Percentiles rank a stretch among this genome's conserved stretches.
These are phyloP conservation scores for Vitis hybrid DNA, from an alignment of 177 flowering plant genomes.

Conservation along the genomic window DNA sequence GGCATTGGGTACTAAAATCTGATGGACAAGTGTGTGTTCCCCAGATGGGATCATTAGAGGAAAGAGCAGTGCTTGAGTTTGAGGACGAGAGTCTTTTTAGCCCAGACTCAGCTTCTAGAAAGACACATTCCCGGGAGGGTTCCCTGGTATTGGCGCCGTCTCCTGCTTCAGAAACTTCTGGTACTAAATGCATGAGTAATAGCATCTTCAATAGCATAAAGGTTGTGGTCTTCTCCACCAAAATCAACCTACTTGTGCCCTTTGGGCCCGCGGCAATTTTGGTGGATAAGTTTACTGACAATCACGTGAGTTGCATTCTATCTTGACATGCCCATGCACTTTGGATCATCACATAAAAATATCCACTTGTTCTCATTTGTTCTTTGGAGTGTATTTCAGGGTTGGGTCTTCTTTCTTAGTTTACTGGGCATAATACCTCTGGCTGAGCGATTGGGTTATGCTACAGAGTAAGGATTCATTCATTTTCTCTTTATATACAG, in stretches of 20 bases:
- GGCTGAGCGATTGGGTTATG: slow-evolving; percentile 65
- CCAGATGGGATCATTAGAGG: slow-evolving; percentile 41
- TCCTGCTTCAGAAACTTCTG: slow-evolving; percentile 10
- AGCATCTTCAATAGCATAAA: slow-evolving; percentile 32
- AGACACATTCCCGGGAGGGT: slow-evolving; percentile 21
- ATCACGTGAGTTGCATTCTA: slow-evolving; percentile 35
- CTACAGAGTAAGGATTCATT: slow-evolving; percentile 44
- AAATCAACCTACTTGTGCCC: slow-evolving; percentile 45
- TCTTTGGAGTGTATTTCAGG: slow-evolving; percentile 30
- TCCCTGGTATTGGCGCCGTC: slow-evolving; percentile 11
- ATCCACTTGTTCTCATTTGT: neutral
- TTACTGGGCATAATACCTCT: slow-evolving; percentile 58
- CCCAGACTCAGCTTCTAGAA: slow-evolving; percentile 26
- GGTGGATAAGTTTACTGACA: slow-evolving; percentile 23
- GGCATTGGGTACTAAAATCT: neutral
- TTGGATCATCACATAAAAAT: neutral
- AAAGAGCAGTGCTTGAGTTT: slow-evolving; percentile 30
- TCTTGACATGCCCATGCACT: neutral
- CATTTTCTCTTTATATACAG: neutral
- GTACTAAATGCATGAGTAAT: slow-evolving; percentile 10
- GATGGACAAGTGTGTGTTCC: slow-evolving; percentile 1
- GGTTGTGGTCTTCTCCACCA: slow-evolving; percentile 39
- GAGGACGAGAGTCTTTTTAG: slow-evolving; percentile 42
- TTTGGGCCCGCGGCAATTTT: slow-evolving; percentile 54
- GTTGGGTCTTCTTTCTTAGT: slow-evolving; percentile 54